Evolutionary conservation across 768 basidiomycete species (phyloP).

Genomic region (Tulasnella calospora): DNA sequence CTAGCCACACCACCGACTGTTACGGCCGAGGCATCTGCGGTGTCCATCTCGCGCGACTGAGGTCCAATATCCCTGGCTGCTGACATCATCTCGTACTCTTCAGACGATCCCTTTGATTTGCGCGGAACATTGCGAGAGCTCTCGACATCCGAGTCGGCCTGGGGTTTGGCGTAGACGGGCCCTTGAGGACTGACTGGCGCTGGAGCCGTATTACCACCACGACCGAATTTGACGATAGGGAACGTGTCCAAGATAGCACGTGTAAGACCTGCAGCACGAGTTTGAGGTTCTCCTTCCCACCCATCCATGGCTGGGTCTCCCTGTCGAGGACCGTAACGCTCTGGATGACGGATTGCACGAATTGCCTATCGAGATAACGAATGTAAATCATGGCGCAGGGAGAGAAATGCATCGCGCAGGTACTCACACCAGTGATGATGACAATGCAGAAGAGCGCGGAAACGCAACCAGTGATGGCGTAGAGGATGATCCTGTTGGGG

Average conservation of each 20-base stretch:
- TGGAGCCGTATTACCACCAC: conserved; percentile 26
- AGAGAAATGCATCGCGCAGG: neutral
- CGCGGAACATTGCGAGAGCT: neutral
- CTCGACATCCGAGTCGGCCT: neutral
- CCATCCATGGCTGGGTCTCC: conserved; percentile 36
- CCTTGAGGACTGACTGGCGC: neutral
- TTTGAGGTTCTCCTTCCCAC: conserved; percentile 47
- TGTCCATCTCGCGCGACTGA: neutral
- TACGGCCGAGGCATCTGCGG: neutral
- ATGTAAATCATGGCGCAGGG: neutral
- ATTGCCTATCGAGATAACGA: conserved; percentile 34
- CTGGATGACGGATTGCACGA: conserved; percentile 38
- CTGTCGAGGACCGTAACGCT: conserved; percentile 61
- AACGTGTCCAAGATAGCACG: conserved; percentile 95
- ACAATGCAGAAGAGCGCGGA: conserved; percentile 79
- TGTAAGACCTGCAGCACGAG: conserved; percentile 77
- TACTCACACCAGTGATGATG: conserved; percentile 72
- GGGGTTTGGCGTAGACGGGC: neutral
- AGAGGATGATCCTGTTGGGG: conserved; percentile 64
- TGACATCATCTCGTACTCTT: neutral
- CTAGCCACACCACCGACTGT: neutral
- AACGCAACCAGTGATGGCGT: conserved; percentile 84
- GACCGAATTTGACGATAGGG: conserved; percentile 82
- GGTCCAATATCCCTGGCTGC: neutral
- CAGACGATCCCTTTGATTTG: neutral